phyloP scores from a whole-genome alignment of 2,329 filamentous ascomycete genomes.

The Pseudopyricularia cyperi region DNA sequence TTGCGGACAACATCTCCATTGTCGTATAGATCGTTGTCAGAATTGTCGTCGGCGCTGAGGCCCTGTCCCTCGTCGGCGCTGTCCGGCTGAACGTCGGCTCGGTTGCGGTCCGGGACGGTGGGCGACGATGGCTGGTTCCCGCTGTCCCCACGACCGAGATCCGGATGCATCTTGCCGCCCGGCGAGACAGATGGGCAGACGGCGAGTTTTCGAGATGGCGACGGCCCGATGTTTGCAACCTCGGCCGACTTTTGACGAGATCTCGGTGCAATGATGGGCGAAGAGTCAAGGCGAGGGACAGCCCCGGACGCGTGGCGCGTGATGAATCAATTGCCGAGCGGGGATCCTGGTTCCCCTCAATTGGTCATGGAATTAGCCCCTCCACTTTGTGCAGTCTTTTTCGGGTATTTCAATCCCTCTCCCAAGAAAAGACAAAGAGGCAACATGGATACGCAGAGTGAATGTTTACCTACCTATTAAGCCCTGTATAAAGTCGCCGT shows the following conservation, averaged over 20 bases:
- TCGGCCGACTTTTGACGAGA: background rate
- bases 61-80: slow-evolving; percentile 21
- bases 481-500: too few relatives aligned
- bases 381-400: too few relatives aligned
- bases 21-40: slow-evolving; percentile 31
- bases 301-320: background rate
- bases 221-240: background rate
- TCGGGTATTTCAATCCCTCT: too few relatives aligned
- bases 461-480: too few relatives aligned
- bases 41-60: slow-evolving; percentile 36
- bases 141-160: background rate
- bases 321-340: too few relatives aligned
- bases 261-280: slow-evolving; percentile 6
- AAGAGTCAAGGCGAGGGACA: background rate
- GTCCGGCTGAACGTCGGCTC: slow-evolving; percentile 3
- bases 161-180: slow-evolving; percentile 1
- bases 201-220: background rate
- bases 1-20: slow-evolving; percentile 24
- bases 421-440: too few relatives aligned
- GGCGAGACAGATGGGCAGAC: background rate
- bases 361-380: too few relatives aligned
- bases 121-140: background rate
- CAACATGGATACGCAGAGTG: too few relatives aligned
- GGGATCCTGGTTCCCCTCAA: too few relatives aligned
- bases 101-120: background rate